These are phyloP conservation scores for Canavalia ensiformis DNA, from an alignment of 306 rosid species.

Conservation along the genomic window DNA sequence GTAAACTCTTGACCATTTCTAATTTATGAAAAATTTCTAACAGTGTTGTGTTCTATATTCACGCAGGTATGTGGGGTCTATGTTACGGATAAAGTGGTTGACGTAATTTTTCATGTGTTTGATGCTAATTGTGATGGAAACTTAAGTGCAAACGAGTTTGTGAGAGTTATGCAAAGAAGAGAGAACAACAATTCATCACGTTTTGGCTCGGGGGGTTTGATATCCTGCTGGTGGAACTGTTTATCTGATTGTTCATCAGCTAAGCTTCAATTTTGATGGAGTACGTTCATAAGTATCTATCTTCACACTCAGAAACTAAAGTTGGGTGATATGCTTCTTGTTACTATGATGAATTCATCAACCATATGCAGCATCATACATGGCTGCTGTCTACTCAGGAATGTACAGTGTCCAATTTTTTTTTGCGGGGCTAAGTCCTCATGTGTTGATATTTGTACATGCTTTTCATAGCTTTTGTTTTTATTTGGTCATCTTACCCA, in stretches of 20 bases:
- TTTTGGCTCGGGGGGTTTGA: constrained; percentile 52
- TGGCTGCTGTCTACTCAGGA: constrained; percentile 30
- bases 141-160: constrained; percentile 71
- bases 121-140: constrained; percentile 73
- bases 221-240: constrained; percentile 71
- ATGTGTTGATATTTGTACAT: constrained; percentile 42
- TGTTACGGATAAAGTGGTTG: constrained; percentile 63
- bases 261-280: constrained; percentile 49
- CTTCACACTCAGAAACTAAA: constrained; percentile 27
- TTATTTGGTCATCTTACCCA: not conserved
- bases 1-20: constrained; percentile 6
- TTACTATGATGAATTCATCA: constrained; percentile 33
- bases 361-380: constrained; percentile 19
- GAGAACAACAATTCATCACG: constrained; percentile 45
- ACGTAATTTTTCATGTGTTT: constrained; percentile 79
- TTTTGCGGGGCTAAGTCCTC: constrained; percentile 12
- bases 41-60: constrained; percentile 30
- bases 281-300: constrained; percentile 15
- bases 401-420: constrained; percentile 37
- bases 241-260: constrained; percentile 56
- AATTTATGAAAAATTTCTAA: constrained; percentile 14
- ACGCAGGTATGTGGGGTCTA: constrained; percentile 74
- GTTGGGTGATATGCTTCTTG: constrained; percentile 25
- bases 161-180: constrained; percentile 67
- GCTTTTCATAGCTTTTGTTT: constrained; percentile 3